Evolutionary conservation across 768 basidiomycete genomes (phyloP).

Genomic region (Mycena rosella): DNA sequence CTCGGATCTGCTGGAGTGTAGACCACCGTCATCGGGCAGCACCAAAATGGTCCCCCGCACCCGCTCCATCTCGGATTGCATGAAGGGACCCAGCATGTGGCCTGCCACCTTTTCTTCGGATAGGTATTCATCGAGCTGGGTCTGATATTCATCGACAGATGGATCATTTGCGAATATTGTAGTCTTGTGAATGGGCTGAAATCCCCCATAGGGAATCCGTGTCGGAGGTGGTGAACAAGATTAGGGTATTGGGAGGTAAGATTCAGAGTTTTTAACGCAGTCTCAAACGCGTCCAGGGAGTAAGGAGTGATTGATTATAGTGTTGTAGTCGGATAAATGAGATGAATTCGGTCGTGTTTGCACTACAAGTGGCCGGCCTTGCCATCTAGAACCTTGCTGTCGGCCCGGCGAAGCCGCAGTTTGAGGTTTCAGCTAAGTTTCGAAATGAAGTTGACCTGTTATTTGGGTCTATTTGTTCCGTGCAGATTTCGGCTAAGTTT

Average conservation of each 20-base stretch:
- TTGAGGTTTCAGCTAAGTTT: too few relatives aligned
- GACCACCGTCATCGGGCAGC: slow-evolving; percentile 20
- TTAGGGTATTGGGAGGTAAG: slow-evolving; percentile 19
- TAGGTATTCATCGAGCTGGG: slow-evolving; percentile 7
- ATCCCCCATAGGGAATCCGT: slow-evolving; percentile 14
- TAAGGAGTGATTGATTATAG: slow-evolving; percentile 22
- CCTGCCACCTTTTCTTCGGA: slow-evolving; percentile 3
- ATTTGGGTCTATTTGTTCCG: too few relatives aligned
- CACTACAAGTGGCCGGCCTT: slow-evolving; percentile 13
- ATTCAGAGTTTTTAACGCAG: slow-evolving; percentile 1
- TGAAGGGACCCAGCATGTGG: slow-evolving; percentile 17
- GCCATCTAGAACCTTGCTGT: too few relatives aligned
- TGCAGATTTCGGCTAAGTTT: too few relatives aligned
- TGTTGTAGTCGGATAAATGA: slow-evolving; percentile 19
- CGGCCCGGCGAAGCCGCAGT: too few relatives aligned
- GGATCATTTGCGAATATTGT: slow-evolving; percentile 19
- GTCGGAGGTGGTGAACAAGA: slow-evolving; percentile 19
- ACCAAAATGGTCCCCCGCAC: slow-evolving; percentile 25
- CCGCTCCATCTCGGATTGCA: slow-evolving; percentile 7
- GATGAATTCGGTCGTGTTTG: slow-evolving; percentile 3
- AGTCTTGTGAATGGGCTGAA: slow-evolving; percentile 5
- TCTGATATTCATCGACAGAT: slow-evolving; percentile 4
- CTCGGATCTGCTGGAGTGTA: background rate
- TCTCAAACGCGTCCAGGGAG: slow-evolving; percentile 12
- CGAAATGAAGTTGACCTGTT: too few relatives aligned